phyloP scores from a whole-genome alignment of 192 early-diverging fungal genomes.

The Podila minutissima region DNA sequence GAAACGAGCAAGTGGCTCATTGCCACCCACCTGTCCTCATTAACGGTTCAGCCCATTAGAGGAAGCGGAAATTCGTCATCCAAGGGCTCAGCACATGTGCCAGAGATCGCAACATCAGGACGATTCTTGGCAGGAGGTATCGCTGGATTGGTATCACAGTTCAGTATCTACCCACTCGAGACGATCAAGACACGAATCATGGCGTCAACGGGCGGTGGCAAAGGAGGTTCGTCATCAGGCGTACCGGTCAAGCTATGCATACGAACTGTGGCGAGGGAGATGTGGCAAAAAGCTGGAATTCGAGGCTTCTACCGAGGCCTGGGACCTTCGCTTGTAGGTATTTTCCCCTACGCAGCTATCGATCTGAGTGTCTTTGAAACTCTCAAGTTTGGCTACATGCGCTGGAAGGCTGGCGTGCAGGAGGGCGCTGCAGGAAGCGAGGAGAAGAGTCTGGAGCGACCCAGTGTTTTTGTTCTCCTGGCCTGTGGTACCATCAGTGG shows the following conservation, averaged over 20 bases:
- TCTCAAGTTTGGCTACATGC: conserved; percentile 68
- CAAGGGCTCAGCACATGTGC: conserved; percentile 13
- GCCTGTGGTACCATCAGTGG: conserved; percentile 75
- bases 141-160: conserved; percentile 77
- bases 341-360: conserved; percentile 81
- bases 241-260: conserved; percentile 41
- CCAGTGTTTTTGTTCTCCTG: conserved; percentile 63
- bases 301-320: conserved; percentile 73
- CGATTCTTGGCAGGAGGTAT: conserved; percentile 78
- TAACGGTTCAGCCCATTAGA: conserved; percentile 20
- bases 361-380: conserved; percentile 81
- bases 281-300: conserved; percentile 71
- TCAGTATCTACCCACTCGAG: conserved; percentile 80
- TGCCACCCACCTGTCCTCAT: conserved; percentile 31
- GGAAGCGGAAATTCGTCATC: background rate
- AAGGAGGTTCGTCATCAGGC: background rate
- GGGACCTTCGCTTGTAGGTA: conserved; percentile 70
- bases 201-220: conserved; percentile 59
- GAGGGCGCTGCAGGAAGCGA: conserved; percentile 34
- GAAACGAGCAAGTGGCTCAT: conserved; percentile 59
- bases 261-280: conserved; percentile 60
- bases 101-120: conserved; percentile 58
- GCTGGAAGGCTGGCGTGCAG: conserved; percentile 53
- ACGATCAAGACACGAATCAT: conserved; percentile 81
- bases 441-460: conserved; percentile 42